These are phyloP conservation scores for Puccinia coronata DNA, from an alignment of 1,284 basidiomycete species.

Conservation along the genomic window DNA sequence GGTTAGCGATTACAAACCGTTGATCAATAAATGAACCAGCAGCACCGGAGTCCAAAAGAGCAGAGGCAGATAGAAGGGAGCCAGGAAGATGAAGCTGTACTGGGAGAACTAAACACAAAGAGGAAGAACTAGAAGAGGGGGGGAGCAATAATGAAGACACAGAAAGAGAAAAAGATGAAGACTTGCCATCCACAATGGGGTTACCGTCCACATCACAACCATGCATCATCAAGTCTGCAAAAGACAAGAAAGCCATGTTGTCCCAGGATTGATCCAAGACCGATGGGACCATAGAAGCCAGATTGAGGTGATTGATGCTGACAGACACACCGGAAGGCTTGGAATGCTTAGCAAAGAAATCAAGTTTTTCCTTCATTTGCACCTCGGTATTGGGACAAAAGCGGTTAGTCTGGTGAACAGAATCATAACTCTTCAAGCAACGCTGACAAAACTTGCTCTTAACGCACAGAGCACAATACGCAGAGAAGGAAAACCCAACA, in stretches of 20 bases:
- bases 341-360: neutral
- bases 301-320: too few relatives aligned
- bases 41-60: neutral
- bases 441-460: conserved; percentile 15
- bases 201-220: neutral
- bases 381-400: neutral
- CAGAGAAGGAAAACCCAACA: neutral
- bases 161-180: neutral
- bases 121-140: neutral
- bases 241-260: neutral
- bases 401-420: neutral
- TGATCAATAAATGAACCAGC: too few relatives aligned
- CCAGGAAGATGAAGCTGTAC: neutral
- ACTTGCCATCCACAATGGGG: neutral
- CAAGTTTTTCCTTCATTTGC: neutral
- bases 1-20: neutral
- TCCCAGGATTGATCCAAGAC: conserved; percentile 3
- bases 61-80: neutral
- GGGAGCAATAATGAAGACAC: neutral
- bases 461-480: neutral
- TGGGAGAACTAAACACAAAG: neutral
- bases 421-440: neutral
- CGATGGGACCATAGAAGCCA: too few relatives aligned
- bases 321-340: too few relatives aligned
- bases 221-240: conserved; percentile 7